These are phyloP conservation scores for Nasturtium officinale DNA, from an alignment of 345 rosid species.

Conservation along the genomic window DNA sequence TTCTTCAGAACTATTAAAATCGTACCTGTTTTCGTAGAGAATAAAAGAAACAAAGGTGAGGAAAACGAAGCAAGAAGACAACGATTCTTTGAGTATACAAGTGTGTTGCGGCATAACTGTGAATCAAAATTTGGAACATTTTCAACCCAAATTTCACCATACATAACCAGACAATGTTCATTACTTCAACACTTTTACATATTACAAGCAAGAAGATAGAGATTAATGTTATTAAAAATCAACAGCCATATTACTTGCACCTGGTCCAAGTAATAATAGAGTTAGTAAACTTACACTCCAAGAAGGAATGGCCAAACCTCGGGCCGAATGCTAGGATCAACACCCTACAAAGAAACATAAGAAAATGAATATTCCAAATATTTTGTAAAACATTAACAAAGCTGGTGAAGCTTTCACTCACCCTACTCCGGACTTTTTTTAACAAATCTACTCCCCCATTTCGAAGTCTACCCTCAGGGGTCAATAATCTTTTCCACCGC, in stretches of 20 bases:
- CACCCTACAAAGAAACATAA: slow-evolving; percentile 60
- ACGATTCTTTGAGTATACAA: neutral
- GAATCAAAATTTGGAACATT: neutral
- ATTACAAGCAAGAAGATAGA: neutral
- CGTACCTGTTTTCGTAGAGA: slow-evolving; percentile 54
- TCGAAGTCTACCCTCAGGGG: slow-evolving; percentile 70
- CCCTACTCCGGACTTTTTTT: slow-evolving; percentile 90
- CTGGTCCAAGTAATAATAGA: slow-evolving; percentile 13
- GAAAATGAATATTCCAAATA: slow-evolving; percentile 25
- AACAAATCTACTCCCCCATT: slow-evolving; percentile 77
- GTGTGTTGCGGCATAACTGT: neutral
- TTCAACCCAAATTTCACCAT: slow-evolving; percentile 3
- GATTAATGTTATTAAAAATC: neutral
- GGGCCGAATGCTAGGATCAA: slow-evolving; percentile 80
- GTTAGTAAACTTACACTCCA: slow-evolving; percentile 76
- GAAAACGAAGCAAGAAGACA: neutral
- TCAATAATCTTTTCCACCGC: slow-evolving; percentile 77
- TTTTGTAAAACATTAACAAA: slow-evolving; percentile 9
- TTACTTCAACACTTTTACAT: neutral
- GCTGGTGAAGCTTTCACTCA: slow-evolving; percentile 50
- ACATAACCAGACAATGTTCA: slow-evolving; percentile 10
- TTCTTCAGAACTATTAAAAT: slow-evolving; percentile 73
- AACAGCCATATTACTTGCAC: no score
- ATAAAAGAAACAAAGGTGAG: slow-evolving; percentile 7
- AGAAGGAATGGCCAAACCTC: slow-evolving; percentile 99